A percentile compares a stretch with the other conserved stretches of the same genome.
phyloP scores from a whole-genome alignment of 2,329 filamentous ascomycete species.

The Scedosporium aurantiacum region DNA sequence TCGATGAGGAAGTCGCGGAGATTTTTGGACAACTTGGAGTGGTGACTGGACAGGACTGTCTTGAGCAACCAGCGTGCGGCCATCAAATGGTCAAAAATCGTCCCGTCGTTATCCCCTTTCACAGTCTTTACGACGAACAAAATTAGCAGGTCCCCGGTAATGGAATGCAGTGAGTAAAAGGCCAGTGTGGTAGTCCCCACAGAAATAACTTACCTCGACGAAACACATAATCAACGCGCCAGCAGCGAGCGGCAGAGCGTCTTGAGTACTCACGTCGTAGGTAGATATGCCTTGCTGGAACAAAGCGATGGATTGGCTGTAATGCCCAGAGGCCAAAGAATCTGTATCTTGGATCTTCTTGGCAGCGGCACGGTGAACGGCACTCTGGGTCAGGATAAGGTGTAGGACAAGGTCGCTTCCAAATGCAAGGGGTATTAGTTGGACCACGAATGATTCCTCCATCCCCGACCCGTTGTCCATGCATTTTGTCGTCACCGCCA shows the following conservation, averaged over 20 bases:
- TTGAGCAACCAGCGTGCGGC: conserved; percentile 30
- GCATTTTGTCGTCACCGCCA: conserved; percentile 30
- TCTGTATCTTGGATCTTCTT: conserved; percentile 15
- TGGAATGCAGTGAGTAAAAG: no score
- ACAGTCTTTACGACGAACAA: conserved; percentile 19
- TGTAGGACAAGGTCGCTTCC: conserved; percentile 33
- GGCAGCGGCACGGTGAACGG: conserved; percentile 25
- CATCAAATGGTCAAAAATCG: conserved; percentile 32
- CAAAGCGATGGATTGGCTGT: conserved; percentile 23
- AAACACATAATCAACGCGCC: conserved; percentile 35
- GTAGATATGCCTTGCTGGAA: conserved; percentile 24
- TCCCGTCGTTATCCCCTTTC: conserved; percentile 32
- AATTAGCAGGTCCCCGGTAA: conserved; percentile 8
- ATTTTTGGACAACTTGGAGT: conserved; percentile 21
- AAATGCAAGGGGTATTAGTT: conserved; percentile 34
- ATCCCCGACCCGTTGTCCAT: conserved; percentile 36
- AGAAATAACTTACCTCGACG: conserved; percentile 27
- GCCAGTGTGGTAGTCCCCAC: not conserved
- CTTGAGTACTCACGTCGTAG: conserved; percentile 21
- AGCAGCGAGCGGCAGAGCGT: conserved; percentile 27
- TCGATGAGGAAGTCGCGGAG: conserved; percentile 34
- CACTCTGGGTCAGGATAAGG: conserved; percentile 33
- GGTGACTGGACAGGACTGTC: conserved; percentile 22
- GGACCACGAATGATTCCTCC: conserved; percentile 33
- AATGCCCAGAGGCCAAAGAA: conserved; percentile 24